Base-by-base conservation (phyloP, 2,329 filamentous ascomycete genomes). In the Sporothrix schenckii region DNA sequence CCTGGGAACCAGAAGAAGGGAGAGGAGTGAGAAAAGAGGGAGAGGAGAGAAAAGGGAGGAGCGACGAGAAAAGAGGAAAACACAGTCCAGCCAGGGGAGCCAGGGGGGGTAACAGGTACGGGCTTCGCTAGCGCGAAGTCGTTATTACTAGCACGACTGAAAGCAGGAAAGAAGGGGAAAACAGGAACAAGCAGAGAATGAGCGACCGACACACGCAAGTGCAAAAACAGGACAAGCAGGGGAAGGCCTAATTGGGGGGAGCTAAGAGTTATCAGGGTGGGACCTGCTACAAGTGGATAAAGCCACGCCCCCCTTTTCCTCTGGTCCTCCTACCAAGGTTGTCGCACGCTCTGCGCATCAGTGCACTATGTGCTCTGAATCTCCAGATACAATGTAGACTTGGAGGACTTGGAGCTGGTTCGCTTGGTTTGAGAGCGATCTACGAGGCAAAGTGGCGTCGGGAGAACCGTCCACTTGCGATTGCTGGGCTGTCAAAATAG, bases 241-340 rank as follows among this genome's bases (percentile, higher is more conserved):
- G 70, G 67, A 66, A 69, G 68, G 70, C 63, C 63, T 68, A 68
- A 69, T 69, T 68, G 67, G 67, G n/a, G 44, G 39, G 66, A 60
- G 70, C 70, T 70, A 68, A 47, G 60, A 14, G 30, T 50, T 52
- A 16, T 44, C 16, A 34, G 63, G 69, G 70, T 72, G 70, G 70
- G 47, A 50, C 67, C 58, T 61, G 66, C 60, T 66, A 66, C 60
- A 47, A 54, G 39, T 53, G 65, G 66, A 44, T 71, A 71, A 49
- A 14, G 14, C 24, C 70, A 72, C 70, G 7, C 70, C 70, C 54
- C 54, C 49, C 5, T 54, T 69, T 61, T 34, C 24, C 34, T n/a
- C 14, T 27, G 2, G 41, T 13, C 41, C 41, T 30, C 47, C 4
- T 44, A n/a, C 49, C 27, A 53, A 53, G 27, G 24, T 53, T 66